Evolutionary conservation across 495 filamentous ascomycete species (phyloP).

Genomic region (Neurospora sp.): DNA sequence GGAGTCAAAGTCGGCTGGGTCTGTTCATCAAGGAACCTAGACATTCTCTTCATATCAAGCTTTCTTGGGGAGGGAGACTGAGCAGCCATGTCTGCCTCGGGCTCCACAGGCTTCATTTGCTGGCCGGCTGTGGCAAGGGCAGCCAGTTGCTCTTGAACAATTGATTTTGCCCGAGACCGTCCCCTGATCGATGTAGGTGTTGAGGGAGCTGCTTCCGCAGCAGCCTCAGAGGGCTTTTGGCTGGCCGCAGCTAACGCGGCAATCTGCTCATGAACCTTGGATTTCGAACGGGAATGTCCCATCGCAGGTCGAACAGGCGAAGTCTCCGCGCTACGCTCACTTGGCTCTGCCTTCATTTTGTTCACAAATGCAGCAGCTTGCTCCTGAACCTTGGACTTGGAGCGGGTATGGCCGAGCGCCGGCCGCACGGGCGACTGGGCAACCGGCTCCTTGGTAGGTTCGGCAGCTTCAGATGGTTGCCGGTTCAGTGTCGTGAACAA

Average conservation of each 20-base stretch:
- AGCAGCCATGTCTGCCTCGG: constrained; percentile 22
- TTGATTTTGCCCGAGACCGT: constrained; percentile 1
- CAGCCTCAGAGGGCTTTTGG: constrained; percentile 25
- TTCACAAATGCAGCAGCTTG: not conserved
- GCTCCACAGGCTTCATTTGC: not conserved
- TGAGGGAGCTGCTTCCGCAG: constrained; percentile 11
- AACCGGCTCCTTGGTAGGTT: not conserved
- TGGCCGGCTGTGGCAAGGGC: not conserved
- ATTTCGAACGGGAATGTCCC: constrained; percentile 18
- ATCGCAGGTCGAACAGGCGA: not conserved
- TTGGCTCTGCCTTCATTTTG: not conserved
- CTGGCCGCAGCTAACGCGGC: constrained; percentile 28
- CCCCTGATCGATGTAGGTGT: not conserved
- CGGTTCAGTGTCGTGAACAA: not conserved
- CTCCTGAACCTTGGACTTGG: not conserved
- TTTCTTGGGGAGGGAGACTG: constrained; percentile 41
- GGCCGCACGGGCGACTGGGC: not conserved
- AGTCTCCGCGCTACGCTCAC: not conserved
- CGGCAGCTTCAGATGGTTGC: not conserved
- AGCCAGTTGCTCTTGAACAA: constrained; percentile 2
- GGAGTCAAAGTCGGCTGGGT: constrained; percentile 11
- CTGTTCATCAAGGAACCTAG: constrained; percentile 37
- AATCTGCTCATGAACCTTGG: constrained; percentile 36
- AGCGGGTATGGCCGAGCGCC: not conserved
- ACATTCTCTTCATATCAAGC: constrained; percentile 43